These are phyloP conservation scores for Rhododendron henanense DNA, from an alignment of 148 eudicot species.

Conservation along the genomic window DNA sequence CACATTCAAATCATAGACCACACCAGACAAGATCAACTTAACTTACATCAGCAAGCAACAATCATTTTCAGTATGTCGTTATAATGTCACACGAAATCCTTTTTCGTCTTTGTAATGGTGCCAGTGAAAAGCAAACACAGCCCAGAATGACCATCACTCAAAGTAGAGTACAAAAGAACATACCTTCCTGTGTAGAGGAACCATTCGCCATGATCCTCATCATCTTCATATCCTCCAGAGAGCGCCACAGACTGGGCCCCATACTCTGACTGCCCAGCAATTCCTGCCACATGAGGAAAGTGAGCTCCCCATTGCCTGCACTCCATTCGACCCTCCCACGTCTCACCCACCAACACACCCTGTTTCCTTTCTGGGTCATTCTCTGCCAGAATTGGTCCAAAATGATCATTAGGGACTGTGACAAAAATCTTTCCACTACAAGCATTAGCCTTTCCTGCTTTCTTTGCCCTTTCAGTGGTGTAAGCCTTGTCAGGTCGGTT, in stretches of 20 bases:
- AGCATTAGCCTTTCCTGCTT: conserved; percentile 83
- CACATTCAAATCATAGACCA: neutral
- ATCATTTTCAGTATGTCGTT: neutral
- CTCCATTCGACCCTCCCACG: conserved; percentile 79
- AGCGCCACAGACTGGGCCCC: conserved; percentile 98
- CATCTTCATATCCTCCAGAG: conserved; percentile 91
- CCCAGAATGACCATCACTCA: neutral
- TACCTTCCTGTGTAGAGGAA: conserved; percentile 95
- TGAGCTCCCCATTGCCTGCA: conserved; percentile 99
- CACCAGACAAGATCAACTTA: neutral
- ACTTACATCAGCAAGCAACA: neutral
- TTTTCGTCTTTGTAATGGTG: neutral
- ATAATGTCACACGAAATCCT: neutral
- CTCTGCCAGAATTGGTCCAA: conserved; percentile 83
- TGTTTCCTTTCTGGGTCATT: conserved; percentile 65
- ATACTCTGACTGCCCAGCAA: conserved; percentile 66
- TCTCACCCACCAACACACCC: conserved; percentile 80
- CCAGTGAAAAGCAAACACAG: neutral
- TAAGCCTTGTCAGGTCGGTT: conserved; percentile 80
- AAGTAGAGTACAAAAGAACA: neutral
- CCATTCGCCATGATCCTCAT: conserved; percentile 98
- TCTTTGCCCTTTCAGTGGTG: conserved; percentile 78
- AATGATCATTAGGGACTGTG: conserved; percentile 65
- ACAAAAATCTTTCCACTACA: conserved; percentile 94
- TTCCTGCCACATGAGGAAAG: conserved; percentile 90